These are phyloP conservation scores for Scutellaria baicalensis DNA, from an alignment of 257 asterid genomes.

Conservation along the genomic window DNA sequence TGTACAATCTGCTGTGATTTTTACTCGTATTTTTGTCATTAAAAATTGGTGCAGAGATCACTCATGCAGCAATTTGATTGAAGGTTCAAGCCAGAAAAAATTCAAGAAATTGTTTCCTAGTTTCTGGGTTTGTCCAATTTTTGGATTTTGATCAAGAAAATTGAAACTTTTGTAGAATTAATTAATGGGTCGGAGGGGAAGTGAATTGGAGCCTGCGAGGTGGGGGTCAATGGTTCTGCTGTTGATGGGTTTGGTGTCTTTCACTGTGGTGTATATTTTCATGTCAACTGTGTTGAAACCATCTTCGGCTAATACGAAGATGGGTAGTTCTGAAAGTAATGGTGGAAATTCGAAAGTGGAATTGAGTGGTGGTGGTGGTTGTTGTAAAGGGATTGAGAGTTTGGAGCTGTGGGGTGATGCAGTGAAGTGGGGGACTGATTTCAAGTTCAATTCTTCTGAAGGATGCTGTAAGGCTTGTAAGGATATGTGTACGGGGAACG, in stretches of 20 bases:
- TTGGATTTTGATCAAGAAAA: background rate
- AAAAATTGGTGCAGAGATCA: background rate
- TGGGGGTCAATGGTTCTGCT: conserved; percentile 56
- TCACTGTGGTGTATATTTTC: conserved; percentile 51
- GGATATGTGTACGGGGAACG: conserved; percentile 67
- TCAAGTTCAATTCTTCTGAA: conserved; percentile 68
- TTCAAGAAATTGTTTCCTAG: background rate
- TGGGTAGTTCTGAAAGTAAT: conserved; percentile 7
- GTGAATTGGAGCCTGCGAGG: conserved; percentile 51
- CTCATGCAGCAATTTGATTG: conserved; percentile 19
- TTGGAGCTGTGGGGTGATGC: conserved; percentile 94
- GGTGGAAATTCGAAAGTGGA: conserved; percentile 11
- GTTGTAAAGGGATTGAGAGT: conserved; percentile 69
- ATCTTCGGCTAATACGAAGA: conserved; percentile 11
- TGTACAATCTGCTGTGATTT: background rate
- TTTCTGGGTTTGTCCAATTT: conserved; percentile 22
- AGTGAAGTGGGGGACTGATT: conserved; percentile 92
- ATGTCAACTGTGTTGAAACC: conserved; percentile 50
- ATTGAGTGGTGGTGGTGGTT: conserved; percentile 25
- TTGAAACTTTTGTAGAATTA: background rate
- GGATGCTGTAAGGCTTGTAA: conserved; percentile 77
- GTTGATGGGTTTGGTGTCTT: conserved; percentile 69
- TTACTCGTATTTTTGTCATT: background rate
- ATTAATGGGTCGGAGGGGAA: conserved; percentile 75
- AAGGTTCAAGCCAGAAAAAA: background rate